Evolutionary conservation across 2,329 filamentous ascomycete species (phyloP).

Genomic region (Phialophora verrucosa): DNA sequence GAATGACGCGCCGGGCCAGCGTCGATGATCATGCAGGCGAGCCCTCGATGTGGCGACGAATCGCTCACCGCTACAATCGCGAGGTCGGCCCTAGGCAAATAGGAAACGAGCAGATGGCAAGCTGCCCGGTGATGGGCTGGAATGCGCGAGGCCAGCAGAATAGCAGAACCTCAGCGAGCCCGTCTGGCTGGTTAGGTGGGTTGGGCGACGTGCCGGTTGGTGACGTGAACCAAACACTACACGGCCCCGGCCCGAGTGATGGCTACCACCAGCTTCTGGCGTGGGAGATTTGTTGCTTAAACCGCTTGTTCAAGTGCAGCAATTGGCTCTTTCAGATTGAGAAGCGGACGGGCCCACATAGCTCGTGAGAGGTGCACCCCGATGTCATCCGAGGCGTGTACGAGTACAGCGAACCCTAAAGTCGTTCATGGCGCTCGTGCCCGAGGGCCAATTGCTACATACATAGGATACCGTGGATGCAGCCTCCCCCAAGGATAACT

Average conservation of each 20-base stretch:
- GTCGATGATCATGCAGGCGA: constrained; percentile 20
- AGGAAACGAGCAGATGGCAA: constrained; percentile 20
- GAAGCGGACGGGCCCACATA: constrained; percentile 10
- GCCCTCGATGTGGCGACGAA: constrained; percentile 25
- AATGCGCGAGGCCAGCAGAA: constrained; percentile 10
- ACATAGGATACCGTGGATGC: not conserved
- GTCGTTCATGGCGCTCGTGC: not conserved
- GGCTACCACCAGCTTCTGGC: constrained; percentile 4
- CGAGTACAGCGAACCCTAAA: not conserved
- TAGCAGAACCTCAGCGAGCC: constrained; percentile 15
- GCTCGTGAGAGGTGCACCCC: constrained; percentile 6
- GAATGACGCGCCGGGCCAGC: constrained; percentile 26
- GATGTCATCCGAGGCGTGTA: constrained; percentile 18
- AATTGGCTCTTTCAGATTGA: constrained; percentile 7
- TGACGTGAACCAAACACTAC: constrained; percentile 16
- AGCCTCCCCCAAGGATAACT: not conserved
- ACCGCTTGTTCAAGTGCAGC: not conserved
- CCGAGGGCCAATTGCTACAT: not conserved
- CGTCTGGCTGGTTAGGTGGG: not conserved
- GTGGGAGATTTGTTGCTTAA: constrained; percentile 19
- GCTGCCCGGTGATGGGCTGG: constrained; percentile 17
- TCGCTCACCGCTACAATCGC: constrained; percentile 33
- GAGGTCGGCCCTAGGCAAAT: constrained; percentile 21
- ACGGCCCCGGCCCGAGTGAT: not conserved
- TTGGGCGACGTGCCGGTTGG: not conserved